Conservation (phyloP, 2,329 filamentous ascomycete species). For the Simplicillium aogashimaense region DNA sequence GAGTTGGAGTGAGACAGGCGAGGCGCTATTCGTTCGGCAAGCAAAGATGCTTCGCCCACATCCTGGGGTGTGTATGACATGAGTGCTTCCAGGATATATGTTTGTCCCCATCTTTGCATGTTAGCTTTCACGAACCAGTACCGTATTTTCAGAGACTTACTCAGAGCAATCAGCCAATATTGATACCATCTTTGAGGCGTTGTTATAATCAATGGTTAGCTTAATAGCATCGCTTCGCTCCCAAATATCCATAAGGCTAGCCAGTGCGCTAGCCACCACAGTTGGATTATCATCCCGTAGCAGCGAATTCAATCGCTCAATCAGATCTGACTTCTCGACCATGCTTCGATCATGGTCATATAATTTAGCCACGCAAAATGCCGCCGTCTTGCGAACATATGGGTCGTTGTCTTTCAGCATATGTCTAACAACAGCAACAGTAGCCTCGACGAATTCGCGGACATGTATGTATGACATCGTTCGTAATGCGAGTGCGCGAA, state of each 20-base stretch:
- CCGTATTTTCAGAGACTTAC: conserved; percentile 40
- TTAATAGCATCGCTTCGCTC: conserved; percentile 96
- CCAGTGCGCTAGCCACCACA: conserved; percentile 88
- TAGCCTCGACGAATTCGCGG: conserved; percentile 87
- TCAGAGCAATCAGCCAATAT: conserved; percentile 96
- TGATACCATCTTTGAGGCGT: conserved; percentile 95
- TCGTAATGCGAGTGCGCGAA: conserved; percentile 81
- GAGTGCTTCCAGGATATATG: conserved; percentile 92
- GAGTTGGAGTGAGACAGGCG: conserved; percentile 95
- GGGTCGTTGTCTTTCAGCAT: conserved; percentile 81
- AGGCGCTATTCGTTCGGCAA: conserved; percentile 91
- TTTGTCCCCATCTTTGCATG: conserved; percentile 78
- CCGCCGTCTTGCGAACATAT: conserved; percentile 95
- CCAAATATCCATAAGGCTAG: conserved; percentile 94
- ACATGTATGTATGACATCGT: conserved; percentile 98
- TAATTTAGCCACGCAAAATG: conserved; percentile 91
- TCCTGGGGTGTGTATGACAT: conserved; percentile 98
- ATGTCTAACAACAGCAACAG: conserved; percentile 72
- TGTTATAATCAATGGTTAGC: conserved; percentile 93
- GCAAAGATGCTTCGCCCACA: conserved; percentile 71
- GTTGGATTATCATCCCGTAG: conserved; percentile 94
- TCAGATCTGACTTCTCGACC: conserved; percentile 84
- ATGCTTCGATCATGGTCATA: conserved; percentile 92
- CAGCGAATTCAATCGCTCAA: conserved; percentile 82
- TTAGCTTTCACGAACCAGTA: conserved; percentile 5